A percentile compares a stretch with the other conserved stretches of the same genome.
Evolutionary conservation across 306 rosid species (phyloP).

Genomic region (Urtica urens): DNA sequence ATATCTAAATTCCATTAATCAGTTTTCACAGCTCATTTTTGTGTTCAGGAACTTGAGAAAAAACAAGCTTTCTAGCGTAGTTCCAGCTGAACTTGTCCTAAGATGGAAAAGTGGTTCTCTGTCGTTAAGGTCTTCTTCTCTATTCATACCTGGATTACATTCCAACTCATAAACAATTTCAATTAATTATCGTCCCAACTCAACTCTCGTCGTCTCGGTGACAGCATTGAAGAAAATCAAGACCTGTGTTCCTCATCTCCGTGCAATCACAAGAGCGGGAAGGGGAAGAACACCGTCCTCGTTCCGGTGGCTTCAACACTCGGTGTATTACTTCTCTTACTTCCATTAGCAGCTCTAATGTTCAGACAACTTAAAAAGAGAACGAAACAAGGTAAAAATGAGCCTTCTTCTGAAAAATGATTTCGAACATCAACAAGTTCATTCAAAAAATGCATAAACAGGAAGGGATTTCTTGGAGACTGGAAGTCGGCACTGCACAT

Average conservation of each 20-base stretch:
- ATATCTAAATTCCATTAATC: background rate
- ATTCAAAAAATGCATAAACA: too few relatives aligned
- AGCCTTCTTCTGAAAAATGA: too few relatives aligned
- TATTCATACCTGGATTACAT: too few relatives aligned
- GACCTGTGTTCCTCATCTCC: slow-evolving; percentile 26
- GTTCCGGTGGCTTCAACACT: slow-evolving; percentile 37
- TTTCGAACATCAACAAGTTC: too few relatives aligned
- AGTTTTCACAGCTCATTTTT: background rate
- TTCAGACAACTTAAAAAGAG: slow-evolving; percentile 10
- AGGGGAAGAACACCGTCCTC: slow-evolving; percentile 9
- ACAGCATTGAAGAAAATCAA: slow-evolving; percentile 29
- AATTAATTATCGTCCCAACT: too few relatives aligned
- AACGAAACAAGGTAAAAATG: slow-evolving; percentile 13
- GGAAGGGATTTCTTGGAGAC: too few relatives aligned
- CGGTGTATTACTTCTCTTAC: slow-evolving; percentile 24
- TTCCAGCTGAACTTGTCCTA: slow-evolving; percentile 22
- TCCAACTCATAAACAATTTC: too few relatives aligned
- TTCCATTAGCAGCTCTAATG: slow-evolving; percentile 6
- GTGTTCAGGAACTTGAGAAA: slow-evolving; percentile 21
- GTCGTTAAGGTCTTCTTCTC: slow-evolving; percentile 25
- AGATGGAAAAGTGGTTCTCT: slow-evolving; percentile 21
- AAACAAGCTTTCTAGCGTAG: slow-evolving; percentile 29
- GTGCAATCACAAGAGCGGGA: slow-evolving; percentile 24
- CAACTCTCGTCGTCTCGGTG: too few relatives aligned
- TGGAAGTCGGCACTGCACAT: slow-evolving; percentile 29